Percentiles rank a stretch among this genome's conserved stretches.
phyloP scores from a whole-genome alignment of 768 basidiomycete species.

The Podaxis sp. region DNA sequence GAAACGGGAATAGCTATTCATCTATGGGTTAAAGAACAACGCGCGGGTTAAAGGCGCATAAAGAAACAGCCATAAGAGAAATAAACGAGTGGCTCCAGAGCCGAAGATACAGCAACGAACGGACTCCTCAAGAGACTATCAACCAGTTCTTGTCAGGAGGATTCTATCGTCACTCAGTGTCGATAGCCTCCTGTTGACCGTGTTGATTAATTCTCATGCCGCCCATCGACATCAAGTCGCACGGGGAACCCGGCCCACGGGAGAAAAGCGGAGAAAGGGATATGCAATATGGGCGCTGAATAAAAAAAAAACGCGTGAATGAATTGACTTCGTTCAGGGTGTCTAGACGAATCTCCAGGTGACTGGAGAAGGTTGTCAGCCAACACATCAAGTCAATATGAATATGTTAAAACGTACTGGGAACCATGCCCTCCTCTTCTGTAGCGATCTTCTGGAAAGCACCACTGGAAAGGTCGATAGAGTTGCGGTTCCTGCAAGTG shows the following conservation, averaged over 20 bases:
- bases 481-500: slow-evolving; percentile 62
- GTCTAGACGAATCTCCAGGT: slow-evolving; percentile 36
- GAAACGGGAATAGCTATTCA: background rate
- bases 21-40: background rate
- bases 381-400: background rate
- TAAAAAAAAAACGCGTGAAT: slow-evolving; percentile 15
- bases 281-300: slow-evolving; percentile 29
- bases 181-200: slow-evolving; percentile 4
- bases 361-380: slow-evolving; percentile 28
- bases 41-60: background rate
- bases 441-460: slow-evolving; percentile 64
- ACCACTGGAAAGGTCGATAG: slow-evolving; percentile 70
- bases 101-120: background rate
- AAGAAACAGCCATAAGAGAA: background rate
- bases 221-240: slow-evolving; percentile 15
- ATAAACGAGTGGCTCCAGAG: background rate
- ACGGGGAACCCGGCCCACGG: slow-evolving; percentile 1
- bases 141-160: slow-evolving; percentile 5
- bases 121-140: slow-evolving; percentile 6
- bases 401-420: slow-evolving; percentile 43
- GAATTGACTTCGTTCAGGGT: slow-evolving; percentile 32
- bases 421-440: slow-evolving; percentile 50
- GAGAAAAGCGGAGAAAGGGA: slow-evolving; percentile 30
- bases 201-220: slow-evolving; percentile 11
- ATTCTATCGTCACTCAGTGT: slow-evolving; percentile 8